Percentiles rank a stretch among this genome's conserved stretches.
These are phyloP conservation scores for Myxozyma mucilagina DNA, from an alignment of 805 yeast genomes.

Conservation along the genomic window DNA sequence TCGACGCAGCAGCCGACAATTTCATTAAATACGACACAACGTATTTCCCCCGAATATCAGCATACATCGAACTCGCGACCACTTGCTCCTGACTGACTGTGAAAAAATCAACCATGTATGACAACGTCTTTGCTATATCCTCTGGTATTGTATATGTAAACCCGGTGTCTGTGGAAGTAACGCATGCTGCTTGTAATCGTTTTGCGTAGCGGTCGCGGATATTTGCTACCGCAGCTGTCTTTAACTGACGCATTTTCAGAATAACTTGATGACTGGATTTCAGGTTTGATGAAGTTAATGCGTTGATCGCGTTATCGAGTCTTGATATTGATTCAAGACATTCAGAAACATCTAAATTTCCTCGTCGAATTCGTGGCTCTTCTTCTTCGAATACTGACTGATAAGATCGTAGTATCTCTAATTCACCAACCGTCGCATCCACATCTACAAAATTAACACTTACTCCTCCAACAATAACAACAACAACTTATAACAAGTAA, in stretches of 20 bases:
- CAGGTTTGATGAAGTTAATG: conserved; percentile 35
- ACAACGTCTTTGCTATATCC: conserved; percentile 5
- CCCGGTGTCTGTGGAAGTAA: neutral
- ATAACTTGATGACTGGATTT: conserved; percentile 22
- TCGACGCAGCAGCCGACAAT: conserved; percentile 9
- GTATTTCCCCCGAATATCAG: conserved; percentile 19
- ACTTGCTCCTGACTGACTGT: conserved; percentile 14
- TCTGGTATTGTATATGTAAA: conserved; percentile 5
- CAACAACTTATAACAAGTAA: too few relatives aligned
- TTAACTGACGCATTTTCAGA: conserved; percentile 24
- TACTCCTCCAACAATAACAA: too few relatives aligned
- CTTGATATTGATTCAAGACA: conserved; percentile 34
- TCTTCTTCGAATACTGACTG: conserved; percentile 29
- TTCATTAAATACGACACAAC: conserved; percentile 5
- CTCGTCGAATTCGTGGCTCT: conserved; percentile 31
- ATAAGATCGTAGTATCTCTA: conserved; percentile 19
- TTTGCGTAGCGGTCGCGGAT: conserved; percentile 22
- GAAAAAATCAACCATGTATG: conserved; percentile 28
- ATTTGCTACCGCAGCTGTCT: conserved; percentile 21
- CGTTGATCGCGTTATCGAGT: conserved; percentile 33
- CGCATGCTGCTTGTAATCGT: conserved; percentile 3
- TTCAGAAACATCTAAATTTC: conserved; percentile 33
- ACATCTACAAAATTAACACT: conserved; percentile 10
- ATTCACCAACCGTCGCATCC: conserved; percentile 21
- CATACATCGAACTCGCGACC: conserved; percentile 15